These are phyloP conservation scores for Halophytophthora polymorphica DNA, from an alignment of 352 stramenopile genomes.

Conservation along the genomic window DNA sequence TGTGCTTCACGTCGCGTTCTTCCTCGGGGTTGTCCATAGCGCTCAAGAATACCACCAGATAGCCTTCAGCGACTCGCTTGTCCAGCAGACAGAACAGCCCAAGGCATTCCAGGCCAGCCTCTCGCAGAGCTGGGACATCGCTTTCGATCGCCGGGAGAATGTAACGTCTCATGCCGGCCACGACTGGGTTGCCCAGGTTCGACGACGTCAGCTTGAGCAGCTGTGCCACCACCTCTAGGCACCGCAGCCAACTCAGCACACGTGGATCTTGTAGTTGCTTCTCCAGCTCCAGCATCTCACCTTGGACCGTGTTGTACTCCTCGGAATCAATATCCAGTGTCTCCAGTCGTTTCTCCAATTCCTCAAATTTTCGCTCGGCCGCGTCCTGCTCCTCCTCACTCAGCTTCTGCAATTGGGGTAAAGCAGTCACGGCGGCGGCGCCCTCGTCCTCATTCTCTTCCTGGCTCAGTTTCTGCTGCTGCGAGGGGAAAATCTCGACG, in stretches of 20 bases:
- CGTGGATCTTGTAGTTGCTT: constrained; percentile 64
- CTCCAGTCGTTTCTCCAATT: constrained; percentile 61
- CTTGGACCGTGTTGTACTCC: constrained; percentile 57
- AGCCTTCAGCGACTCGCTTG: constrained; percentile 57
- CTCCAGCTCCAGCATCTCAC: constrained; percentile 67
- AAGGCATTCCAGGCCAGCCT: constrained; percentile 72
- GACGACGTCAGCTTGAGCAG: constrained; percentile 70
- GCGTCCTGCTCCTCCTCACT: constrained; percentile 53
- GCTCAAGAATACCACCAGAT: constrained; percentile 78
- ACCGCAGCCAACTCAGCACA: constrained; percentile 68
- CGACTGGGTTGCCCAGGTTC: constrained; percentile 59
- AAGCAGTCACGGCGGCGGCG: constrained; percentile 15
- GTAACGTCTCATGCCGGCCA: constrained; percentile 66
- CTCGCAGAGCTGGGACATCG: constrained; percentile 65
- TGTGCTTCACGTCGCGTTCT: constrained; percentile 74
- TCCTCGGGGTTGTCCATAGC: constrained; percentile 76
- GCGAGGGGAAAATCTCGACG: constrained; percentile 13
- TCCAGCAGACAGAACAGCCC: constrained; percentile 72
- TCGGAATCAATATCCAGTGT: constrained; percentile 50
- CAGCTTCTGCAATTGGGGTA: constrained; percentile 27
- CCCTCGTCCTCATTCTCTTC: constrained; percentile 36
- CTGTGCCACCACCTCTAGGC: constrained; percentile 70
- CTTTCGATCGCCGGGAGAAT: constrained; percentile 78
- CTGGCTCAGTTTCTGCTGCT: constrained; percentile 26
- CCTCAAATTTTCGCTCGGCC: constrained; percentile 56